A percentile compares a stretch with the other conserved stretches of the same genome.
phyloP scores from a whole-genome alignment of 345 rosid genomes.

The Chamaenerion angustifolium region DNA sequence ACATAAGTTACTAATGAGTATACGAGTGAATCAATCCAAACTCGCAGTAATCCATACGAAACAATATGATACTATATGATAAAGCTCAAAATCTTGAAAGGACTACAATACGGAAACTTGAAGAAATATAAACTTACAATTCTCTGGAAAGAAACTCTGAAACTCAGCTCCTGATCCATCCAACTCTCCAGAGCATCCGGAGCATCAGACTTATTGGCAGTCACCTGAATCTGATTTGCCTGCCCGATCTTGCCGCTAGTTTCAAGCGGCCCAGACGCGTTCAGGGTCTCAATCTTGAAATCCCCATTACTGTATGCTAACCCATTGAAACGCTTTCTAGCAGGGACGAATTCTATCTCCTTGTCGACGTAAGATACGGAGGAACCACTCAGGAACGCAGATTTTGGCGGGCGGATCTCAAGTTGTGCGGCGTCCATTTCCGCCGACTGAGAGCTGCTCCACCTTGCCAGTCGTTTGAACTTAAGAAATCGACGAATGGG shows the following conservation, averaged over 20 bases:
- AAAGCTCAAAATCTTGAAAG: neutral
- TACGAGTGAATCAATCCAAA: too few relatives aligned
- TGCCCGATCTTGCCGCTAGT: slow-evolving; percentile 7
- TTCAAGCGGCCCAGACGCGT: slow-evolving; percentile 27
- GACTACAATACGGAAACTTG: neutral
- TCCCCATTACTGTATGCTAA: slow-evolving; percentile 22
- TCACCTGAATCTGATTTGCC: slow-evolving; percentile 3
- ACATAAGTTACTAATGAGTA: too few relatives aligned
- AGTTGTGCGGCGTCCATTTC: slow-evolving; percentile 10
- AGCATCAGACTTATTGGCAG: slow-evolving; percentile 27
- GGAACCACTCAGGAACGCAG: slow-evolving; percentile 14
- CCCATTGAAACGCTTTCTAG: slow-evolving; percentile 40
- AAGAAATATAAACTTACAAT: slow-evolving; percentile 39
- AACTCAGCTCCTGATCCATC: slow-evolving; percentile 55
- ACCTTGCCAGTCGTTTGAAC: too few relatives aligned
- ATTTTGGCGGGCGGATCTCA: slow-evolving; percentile 11
- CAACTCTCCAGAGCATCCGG: slow-evolving; percentile 41
- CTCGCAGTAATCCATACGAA: too few relatives aligned
- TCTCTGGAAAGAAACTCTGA: slow-evolving; percentile 46
- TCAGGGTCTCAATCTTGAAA: slow-evolving; percentile 68
- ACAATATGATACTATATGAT: too few relatives aligned
- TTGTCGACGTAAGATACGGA: slow-evolving; percentile 19
- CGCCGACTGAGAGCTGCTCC: too few relatives aligned
- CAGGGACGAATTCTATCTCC: slow-evolving; percentile 53
- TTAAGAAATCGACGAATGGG: neutral